Percentiles rank a stretch among this genome's conserved stretches.
These are phyloP conservation scores for Phytophthora pinifolia DNA, from an alignment of 352 stramenopile species.

Conservation along the genomic window DNA sequence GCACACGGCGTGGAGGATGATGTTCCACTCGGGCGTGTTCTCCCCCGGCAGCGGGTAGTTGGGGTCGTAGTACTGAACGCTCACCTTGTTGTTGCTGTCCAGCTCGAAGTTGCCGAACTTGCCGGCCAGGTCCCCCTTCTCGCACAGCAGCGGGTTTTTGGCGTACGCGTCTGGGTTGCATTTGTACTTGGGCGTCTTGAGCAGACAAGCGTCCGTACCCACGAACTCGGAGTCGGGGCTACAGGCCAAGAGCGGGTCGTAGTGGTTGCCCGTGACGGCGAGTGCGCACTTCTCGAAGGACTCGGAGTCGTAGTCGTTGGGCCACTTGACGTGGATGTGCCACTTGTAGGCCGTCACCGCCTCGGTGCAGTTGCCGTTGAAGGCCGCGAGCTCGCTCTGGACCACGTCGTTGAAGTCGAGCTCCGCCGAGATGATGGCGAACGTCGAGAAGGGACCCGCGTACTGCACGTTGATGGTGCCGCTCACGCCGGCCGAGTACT, in stretches of 20 bases:
- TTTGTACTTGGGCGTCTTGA: conserved; percentile 38
- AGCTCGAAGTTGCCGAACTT: conserved; percentile 47
- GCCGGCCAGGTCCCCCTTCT: conserved; percentile 58
- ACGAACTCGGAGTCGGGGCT: conserved; percentile 54
- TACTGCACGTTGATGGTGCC: conserved; percentile 48
- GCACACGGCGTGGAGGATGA: conserved; percentile 53
- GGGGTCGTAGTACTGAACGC: conserved; percentile 22
- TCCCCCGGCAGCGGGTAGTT: conserved; percentile 41
- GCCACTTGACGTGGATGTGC: conserved; percentile 63
- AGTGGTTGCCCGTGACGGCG: conserved; percentile 48
- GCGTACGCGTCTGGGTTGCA: conserved; percentile 45
- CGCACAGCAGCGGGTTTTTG: conserved; percentile 39
- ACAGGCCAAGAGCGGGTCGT: conserved; percentile 55
- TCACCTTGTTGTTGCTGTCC: conserved; percentile 27
- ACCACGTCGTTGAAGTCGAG: conserved; percentile 54
- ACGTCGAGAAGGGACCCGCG: conserved; percentile 29
- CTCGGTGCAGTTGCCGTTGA: conserved; percentile 45
- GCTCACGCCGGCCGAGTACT: conserved; percentile 38
- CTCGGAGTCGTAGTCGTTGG: conserved; percentile 26
- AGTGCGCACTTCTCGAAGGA: conserved; percentile 46
- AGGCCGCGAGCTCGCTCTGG: conserved; percentile 26
- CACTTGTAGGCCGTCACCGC: conserved; percentile 45
- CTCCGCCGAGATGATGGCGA: conserved; percentile 36
- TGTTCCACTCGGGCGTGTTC: conserved; percentile 44
- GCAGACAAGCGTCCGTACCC: conserved; percentile 35